Evolutionary conservation across 2,329 filamentous ascomycete genomes (phyloP), one percentile per base, ranked within the genome.

Genomic region (Colletotrichum sp.): DNA sequence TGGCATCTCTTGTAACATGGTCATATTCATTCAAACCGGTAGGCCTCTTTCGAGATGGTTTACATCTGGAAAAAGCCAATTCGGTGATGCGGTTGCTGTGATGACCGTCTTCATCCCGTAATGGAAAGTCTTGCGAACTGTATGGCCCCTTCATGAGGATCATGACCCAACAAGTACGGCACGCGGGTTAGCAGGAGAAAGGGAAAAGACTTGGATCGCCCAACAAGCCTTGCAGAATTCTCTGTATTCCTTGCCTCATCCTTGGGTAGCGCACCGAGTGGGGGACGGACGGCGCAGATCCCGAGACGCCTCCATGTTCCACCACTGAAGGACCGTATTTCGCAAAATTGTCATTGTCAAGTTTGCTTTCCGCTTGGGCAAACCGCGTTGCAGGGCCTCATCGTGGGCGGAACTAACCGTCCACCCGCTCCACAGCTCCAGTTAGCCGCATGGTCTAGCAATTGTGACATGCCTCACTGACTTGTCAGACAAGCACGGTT

Each of bases 341-440:
- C 32, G 39, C 57, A 44, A 62, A 63, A 26, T 72, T 60, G 60
- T 64, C 55, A 49, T 39, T 39, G 49, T 68, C 55, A 28, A 26
- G 36, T 67, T 72, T 63, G 72, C 39, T 67, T 67, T 68, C 55
- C 55, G 52, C 32, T 55, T n/a, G 57, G n/a, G 8, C 18, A 59
- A 59, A 59, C 26, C 55, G 55, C 55, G 49, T 71, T 71, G 26
- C 30, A 28, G 39, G 52, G 64, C 52, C 18, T 21, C 28, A 21
- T 71, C 49, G 55, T 72, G 39, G 16, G 52, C 72, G 72, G 69
- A 66, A 67, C 68, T 60, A 68, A 36, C 69, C 69, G 72, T 52
- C 36, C 32, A 62, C 18, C 36, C 21, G 52, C 62, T 63, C 62
- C 73, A 76, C 73, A 34, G 32, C 70, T 52, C 69, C 62, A 75